These are phyloP conservation scores for Marsdenia floribunda DNA, from an alignment of 257 asterid species.

Conservation along the genomic window DNA sequence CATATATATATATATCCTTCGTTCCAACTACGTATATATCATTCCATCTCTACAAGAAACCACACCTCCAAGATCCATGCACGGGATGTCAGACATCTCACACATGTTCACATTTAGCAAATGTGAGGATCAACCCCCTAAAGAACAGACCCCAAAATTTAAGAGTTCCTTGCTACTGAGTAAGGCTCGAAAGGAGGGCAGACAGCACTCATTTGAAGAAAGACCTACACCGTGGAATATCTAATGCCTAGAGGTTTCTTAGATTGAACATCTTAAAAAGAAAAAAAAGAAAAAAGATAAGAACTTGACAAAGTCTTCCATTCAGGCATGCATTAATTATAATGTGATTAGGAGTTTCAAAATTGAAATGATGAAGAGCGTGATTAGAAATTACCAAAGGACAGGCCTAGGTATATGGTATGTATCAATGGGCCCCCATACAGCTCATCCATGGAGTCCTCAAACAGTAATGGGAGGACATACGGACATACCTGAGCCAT, in stretches of 20 bases:
- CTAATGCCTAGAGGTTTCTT: neutral
- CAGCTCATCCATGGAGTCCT: conserved; percentile 33
- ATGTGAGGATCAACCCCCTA: too few species aligned
- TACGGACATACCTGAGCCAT: conserved; percentile 49
- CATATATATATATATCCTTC: neutral
- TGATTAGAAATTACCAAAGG: neutral
- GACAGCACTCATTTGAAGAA: neutral
- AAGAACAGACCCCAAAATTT: too few species aligned
- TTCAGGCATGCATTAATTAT: neutral
- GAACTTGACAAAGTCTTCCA: neutral
- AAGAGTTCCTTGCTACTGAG: neutral
- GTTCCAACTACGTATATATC: too few species aligned
- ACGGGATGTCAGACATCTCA: neutral
- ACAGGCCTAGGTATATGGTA: neutral
- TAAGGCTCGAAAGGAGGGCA: neutral
- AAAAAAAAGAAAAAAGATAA: too few species aligned
- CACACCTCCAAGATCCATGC: neutral
- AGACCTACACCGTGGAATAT: neutral
- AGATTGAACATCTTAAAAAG: neutral
- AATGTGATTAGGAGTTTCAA: neutral
- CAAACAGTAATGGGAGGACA: conserved; percentile 30
- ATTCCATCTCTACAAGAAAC: neutral
- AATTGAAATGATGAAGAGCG: neutral
- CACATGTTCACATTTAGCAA: neutral
- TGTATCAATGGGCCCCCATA: conserved; percentile 20